Evolutionary conservation across 129 eudicot genomes (phyloP), one percentile per base, ranked within the genome.

Genomic region (Saussurea involucrata): DNA sequence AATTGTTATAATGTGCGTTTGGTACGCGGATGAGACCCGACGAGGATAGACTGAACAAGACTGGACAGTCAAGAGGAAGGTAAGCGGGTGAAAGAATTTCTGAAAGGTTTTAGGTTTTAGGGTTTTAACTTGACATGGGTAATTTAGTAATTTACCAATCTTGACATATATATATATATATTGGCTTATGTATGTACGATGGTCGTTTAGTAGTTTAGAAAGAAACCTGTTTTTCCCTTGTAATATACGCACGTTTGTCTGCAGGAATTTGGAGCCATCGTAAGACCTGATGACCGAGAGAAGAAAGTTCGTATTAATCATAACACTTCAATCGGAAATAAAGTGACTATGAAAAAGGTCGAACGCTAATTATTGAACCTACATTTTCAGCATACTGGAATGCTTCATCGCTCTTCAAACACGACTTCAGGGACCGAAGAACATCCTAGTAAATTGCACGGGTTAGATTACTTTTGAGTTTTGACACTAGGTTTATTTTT

Each of bases 221-320:
- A n/a, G 46, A 24, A 81, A 93, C 98, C 88, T 93, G 97, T 74
- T 94, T 95, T 76, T 91, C 98, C 85, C 92, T 91, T 81, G 82
- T 84, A 75, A 95, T 73, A 79, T 91, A 84, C 25, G 91, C 97
- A 78, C 97, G 96, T 86, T 91, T 88, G 58, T 95, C 98, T 57
- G 96, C 89, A 22, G 97, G 97, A 68, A 95, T 91, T 72, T 88
- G 83, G 85, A 84, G 86, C 97, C 97, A 91, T 66, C 76, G 87
- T 79, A 95, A 63, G 49, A 91, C 92, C 98, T 95, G 72, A 69
- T 71, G 15, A 40, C 40, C 21, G 28, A 69, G 24, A 76, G 7
- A 64, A 31, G 8, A 40, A 71, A 65, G 24, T 1, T 63, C 32
- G 46, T 17, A 42, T 63, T 25, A 57, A 55, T 69, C 17, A 75